A percentile compares a stretch with the other conserved stretches of the same genome.
Conservation (phyloP, 2,329 filamentous ascomycete genomes). For the Amauroascus niger region DNA sequence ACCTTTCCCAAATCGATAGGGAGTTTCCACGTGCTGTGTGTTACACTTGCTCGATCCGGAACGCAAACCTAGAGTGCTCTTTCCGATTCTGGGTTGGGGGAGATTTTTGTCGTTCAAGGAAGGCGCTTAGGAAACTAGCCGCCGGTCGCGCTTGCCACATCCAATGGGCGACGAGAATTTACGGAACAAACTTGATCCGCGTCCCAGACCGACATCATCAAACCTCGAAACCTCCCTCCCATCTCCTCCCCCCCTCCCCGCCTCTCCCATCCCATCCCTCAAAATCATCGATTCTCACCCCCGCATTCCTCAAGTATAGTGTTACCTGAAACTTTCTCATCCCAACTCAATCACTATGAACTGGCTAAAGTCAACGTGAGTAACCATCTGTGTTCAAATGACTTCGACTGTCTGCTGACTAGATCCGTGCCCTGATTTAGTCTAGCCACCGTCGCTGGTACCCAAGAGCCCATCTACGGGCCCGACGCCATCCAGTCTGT, state of each 20-base stretch:
- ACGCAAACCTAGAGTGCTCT: too few species aligned
- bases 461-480: constrained; percentile 92
- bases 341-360: constrained; percentile 73
- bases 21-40: background rate
- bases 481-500: constrained; percentile 79
- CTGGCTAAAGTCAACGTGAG: constrained; percentile 88
- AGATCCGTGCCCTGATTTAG: constrained; percentile 28
- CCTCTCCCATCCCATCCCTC: too few species aligned
- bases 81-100: background rate
- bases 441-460: constrained; percentile 73
- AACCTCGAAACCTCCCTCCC: background rate
- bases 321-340: background rate
- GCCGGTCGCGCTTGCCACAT: background rate
- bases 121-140: background rate
- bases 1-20: too few species aligned
- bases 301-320: background rate
- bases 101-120: background rate
- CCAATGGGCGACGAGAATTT: background rate
- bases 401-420: constrained; percentile 30
- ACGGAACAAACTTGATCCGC: constrained; percentile 4
- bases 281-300: background rate
- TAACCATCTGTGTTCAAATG: constrained; percentile 21
- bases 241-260: background rate
- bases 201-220: constrained; percentile 1
- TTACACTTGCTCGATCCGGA: too few species aligned